Base-by-base conservation (phyloP, 2,329 filamentous ascomycete species). In the Rutstroemia sp. region DNA sequence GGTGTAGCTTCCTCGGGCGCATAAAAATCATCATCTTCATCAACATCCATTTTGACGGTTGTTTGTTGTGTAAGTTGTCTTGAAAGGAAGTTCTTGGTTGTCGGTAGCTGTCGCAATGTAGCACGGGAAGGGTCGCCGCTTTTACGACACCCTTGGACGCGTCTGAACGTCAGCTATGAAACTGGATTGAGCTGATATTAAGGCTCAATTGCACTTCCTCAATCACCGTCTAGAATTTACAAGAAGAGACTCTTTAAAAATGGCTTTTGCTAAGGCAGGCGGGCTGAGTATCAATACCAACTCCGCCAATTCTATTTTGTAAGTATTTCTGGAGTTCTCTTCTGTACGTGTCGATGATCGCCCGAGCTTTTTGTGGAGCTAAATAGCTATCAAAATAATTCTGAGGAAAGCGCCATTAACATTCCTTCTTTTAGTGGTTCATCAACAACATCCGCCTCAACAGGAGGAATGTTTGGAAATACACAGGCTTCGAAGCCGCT, bases 11-110 rank as follows among this genome's bases (percentile, higher is more conserved):
- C 81, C 58, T 85, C 82, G 1, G 79, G 78, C 57, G 78, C 79
- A 67, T 86, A 86, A 65, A 86, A 83, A 70, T 86, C 83, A 62
- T 86, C 83, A 51, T 85, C 82, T 62, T 86, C 82, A 70, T 86
- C 83, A 58, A 86, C 79, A 67, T 86, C 82, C 81, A 86, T 86
- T 21, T 61, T 75, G 66, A 34, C 30, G 9, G 12, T 10, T 12
- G 62, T 52, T 41, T 37, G 27, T 42, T 55, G 56, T n/a, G 41
- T 52, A 54, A 34, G 12, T 34, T 34, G 30, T 34, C 30, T 34
- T 34, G 30, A 34, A 34, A 34, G 30, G 9, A 12, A 12, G 30
- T 34, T 34, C 30, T 34, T 34, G 12, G 10, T 34, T 34, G 30
- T 34, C 30, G 9, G 2, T 3, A 34, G 30, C 30, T 34, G 10